Evolutionary conservation across 2,329 filamentous ascomycete genomes (phyloP), one percentile per base, ranked within the genome.

Genomic region (Epichloe gansuensis): DNA sequence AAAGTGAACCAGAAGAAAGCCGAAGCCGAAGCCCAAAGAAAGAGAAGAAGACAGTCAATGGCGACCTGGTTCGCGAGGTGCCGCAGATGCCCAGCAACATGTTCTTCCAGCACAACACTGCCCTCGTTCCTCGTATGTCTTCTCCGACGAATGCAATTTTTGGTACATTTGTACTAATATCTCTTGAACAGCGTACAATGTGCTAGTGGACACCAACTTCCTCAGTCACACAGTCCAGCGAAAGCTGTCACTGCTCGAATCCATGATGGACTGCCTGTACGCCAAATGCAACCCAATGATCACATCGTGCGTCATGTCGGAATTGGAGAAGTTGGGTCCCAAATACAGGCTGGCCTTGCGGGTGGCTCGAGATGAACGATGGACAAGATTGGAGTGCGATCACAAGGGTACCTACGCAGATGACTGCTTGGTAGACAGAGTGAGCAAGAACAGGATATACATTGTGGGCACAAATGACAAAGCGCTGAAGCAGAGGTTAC

Each of bases 201-300:
- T 91, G 53, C 80, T 94, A 9, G 78, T 93, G 63, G 88, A 95
- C 68, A 91, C 89, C 67, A 95, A 95, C 66, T 95, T 95, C 65
- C 78, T 95, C 57, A 88, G 83, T 41, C 90, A 95, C 69, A 93
- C 90, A 0, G 88, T 97, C 2, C 87, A 91, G 68, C 82, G 86
- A 60, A 97, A 98, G 72, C 80, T 97, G 21, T 88, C 91, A 37
- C 74, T 97, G 12, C 77, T 95, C 21, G 85, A 91, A 55, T 83
- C 85, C 3, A 88, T 96, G 75, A 95, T 96, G 88, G 90, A 96
- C 67, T 86, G 88, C 51, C 77, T 98, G 4, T 95, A 91, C 67
- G 91, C 91, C 17, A 94, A 94, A 63, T 93, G 88, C 67, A 88
- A 83, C 23, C 89, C 90, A 17, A 85, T 93, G 58, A 90, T 97